phyloP scores from a whole-genome alignment of 2,329 filamentous ascomycete species.

The Trichoderma semiorbis region DNA sequence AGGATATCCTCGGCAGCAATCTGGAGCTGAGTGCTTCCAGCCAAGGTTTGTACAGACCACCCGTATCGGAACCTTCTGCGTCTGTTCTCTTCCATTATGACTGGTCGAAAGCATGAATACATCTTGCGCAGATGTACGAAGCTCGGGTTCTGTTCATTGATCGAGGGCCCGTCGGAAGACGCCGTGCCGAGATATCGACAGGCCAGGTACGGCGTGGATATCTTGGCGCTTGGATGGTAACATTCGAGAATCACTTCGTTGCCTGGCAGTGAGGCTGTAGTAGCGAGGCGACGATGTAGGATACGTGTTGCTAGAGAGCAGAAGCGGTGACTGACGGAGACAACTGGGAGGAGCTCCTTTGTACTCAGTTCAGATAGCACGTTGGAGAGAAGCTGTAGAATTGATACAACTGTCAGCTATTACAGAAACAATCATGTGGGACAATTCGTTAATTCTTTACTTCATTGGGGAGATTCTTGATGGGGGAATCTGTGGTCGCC shows the following conservation, averaged over 20 bases:
- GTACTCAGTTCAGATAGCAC: constrained; percentile 49
- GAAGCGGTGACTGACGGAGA: constrained; percentile 59
- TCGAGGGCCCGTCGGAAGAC: constrained; percentile 14
- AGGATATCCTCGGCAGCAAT: constrained; percentile 1
- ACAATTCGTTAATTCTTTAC: not conserved
- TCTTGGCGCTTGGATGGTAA: constrained; percentile 67
- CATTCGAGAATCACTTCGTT: constrained; percentile 72
- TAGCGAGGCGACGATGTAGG: constrained; percentile 60
- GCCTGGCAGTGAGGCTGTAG: constrained; percentile 26
- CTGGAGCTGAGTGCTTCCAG: not conserved
- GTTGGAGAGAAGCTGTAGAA: constrained; percentile 47
- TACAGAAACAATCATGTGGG: not conserved
- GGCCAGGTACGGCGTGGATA: constrained; percentile 63
- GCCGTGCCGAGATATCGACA: constrained; percentile 65
- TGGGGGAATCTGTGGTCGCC: not conserved
- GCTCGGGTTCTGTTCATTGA: constrained; percentile 16
- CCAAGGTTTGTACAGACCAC: constrained; percentile 4
- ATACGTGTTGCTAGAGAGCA: constrained; percentile 61
- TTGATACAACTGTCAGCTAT: not conserved
- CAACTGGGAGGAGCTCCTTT: constrained; percentile 52
- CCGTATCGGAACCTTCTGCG: constrained; percentile 31
- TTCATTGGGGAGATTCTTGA: constrained; percentile 9
- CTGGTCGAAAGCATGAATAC: constrained; percentile 69
- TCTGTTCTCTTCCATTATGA: constrained; percentile 51
- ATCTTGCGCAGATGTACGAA: constrained; percentile 48